Base-by-base conservation (phyloP, 2,329 filamentous ascomycete species). In the Colletotrichum sojae region DNA sequence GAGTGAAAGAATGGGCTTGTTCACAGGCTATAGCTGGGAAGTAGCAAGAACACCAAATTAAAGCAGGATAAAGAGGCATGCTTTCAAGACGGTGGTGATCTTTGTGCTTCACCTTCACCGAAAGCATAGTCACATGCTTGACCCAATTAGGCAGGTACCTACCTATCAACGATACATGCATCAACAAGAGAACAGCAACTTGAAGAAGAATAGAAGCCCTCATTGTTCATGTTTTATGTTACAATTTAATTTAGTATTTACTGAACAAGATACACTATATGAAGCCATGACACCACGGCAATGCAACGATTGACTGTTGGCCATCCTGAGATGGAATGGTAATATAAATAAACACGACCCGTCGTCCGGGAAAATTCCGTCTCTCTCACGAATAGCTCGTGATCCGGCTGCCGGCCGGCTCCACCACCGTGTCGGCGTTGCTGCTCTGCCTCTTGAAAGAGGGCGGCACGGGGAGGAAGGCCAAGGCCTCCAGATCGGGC, bases 221-320 rank as follows among this genome's bases (percentile, higher is more conserved):
- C 1, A 9, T 9, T 16, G 1, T 4, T 53, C 36, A 13, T 31
- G 39, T 22, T 43, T 22, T 31, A 6, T 16, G 36, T 43, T 22
- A 45, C 27, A 45, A 54, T 54, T 62, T 36, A 43, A 45, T 54
- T 62, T 36, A 43, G 31, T 62, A 54, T 62, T 18, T 62, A 22
- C 18, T 13, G 27, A 16, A 10, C 18, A 31, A 62, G 16, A 13
- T 25, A n/a, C 18, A 46, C 16, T 27, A 25, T 20, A n/a, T n/a
- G 36, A 16, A 52, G 13, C 31, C 10, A 27, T 25, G 36, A 61
- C 36, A 39, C 31, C 48, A n/a, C 18, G n/a, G 58, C 36, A 61
- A 61, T 61, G 48, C 48, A 52, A 43, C 20, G 25, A 49, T n/a
- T 15, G 2, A 49, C 25, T 48, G 25, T 31, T 8, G 27, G 9